Evolutionary conservation across 129 eudicot genomes (phyloP).

Genomic region (Tagetes patula): DNA sequence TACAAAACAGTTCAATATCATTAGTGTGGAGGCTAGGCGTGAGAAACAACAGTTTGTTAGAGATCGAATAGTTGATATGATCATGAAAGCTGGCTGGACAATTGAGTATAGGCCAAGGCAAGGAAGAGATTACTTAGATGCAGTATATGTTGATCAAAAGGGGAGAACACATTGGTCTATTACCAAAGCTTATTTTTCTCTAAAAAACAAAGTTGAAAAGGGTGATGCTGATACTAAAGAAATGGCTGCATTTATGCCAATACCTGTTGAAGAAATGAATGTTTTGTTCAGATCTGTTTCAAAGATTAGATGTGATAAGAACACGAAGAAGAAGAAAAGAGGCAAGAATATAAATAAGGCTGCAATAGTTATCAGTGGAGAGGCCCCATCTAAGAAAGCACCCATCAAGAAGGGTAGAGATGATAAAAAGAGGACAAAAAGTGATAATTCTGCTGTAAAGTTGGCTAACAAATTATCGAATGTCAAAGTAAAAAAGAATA

Average conservation of each 20-base stretch:
- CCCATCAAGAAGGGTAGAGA: constrained; percentile 23
- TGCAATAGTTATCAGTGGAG: constrained; percentile 19
- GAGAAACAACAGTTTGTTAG: constrained; percentile 52
- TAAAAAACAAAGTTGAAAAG: constrained; percentile 47
- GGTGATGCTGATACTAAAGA: constrained; percentile 40
- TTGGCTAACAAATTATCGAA: constrained; percentile 7
- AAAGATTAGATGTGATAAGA: constrained; percentile 35
- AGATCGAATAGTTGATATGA: constrained; percentile 57
- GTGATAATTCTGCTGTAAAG: constrained; percentile 1
- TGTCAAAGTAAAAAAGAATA: constrained; percentile 26
- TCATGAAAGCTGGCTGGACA: constrained; percentile 67
- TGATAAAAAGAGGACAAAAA: constrained; percentile 29
- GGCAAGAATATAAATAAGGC: constrained; percentile 26
- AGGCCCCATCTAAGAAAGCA: constrained; percentile 25
- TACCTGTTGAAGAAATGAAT: constrained; percentile 65
- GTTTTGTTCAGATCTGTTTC: constrained; percentile 47
- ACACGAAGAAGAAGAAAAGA: constrained; percentile 28
- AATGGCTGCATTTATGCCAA: constrained; percentile 55
- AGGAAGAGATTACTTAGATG: constrained; percentile 53
- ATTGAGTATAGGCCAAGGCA: constrained; percentile 66
- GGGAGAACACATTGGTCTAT: constrained; percentile 80
- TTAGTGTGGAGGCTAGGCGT: constrained; percentile 26
- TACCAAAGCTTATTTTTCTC: constrained; percentile 63
- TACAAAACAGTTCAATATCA: not conserved
- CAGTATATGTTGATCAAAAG: constrained; percentile 63